Percentiles rank a stretch among this genome's conserved stretches.
phyloP scores from a whole-genome alignment of 2,329 filamentous ascomycete genomes.

The Epichloe aotearoae region DNA sequence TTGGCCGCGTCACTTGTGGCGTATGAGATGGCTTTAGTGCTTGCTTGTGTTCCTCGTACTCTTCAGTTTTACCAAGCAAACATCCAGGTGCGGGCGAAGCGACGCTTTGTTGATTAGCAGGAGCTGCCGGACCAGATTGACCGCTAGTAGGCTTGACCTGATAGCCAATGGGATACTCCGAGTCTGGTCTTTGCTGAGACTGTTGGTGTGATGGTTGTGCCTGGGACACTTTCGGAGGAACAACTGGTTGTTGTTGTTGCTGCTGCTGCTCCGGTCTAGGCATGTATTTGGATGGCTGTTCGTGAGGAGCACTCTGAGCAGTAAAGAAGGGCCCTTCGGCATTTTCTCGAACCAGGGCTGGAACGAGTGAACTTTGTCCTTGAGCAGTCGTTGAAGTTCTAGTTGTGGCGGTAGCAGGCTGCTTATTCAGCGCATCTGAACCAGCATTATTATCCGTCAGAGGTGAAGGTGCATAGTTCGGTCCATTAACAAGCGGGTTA shows the following conservation, averaged over 20 bases:
- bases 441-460: neutral
- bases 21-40: neutral
- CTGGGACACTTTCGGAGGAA: neutral
- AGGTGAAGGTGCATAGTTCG: constrained; percentile 4
- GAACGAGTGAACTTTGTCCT: constrained; percentile 2
- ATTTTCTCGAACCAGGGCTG: constrained; percentile 2
- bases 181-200: neutral
- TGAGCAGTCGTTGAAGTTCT: neutral
- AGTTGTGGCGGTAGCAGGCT: neutral
- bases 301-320: neutral
- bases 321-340: constrained; percentile 3
- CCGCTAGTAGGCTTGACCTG: neutral
- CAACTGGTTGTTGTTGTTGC: neutral
- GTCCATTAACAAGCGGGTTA: constrained; percentile 2
- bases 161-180: constrained; percentile 4
- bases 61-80: constrained; percentile 8
- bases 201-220: neutral
- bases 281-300: neutral
- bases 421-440: neutral
- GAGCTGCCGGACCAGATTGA: neutral
- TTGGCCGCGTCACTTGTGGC: neutral
- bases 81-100: constrained; percentile 2
- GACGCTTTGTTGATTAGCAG: neutral
- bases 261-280: neutral
- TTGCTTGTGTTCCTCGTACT: constrained; percentile 8